phyloP scores from a whole-genome alignment of 257 asterid species.

The Gentiana dahurica region DNA sequence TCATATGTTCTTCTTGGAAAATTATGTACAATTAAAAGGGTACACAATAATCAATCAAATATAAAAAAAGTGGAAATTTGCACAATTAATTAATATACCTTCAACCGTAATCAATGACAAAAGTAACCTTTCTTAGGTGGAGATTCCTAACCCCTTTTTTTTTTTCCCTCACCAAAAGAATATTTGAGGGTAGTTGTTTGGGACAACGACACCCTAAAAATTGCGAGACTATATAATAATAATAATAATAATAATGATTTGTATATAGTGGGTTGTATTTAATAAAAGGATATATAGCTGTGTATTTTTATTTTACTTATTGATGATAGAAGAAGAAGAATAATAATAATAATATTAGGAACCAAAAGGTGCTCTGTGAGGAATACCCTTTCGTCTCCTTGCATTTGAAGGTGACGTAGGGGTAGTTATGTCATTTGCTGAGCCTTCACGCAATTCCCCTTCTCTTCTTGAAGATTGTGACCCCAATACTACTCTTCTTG shows the following conservation, averaged over 20 bases:
- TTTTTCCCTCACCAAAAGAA: background rate
- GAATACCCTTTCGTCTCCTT: conserved; percentile 97
- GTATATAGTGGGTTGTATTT: conserved; percentile 25
- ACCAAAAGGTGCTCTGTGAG: conserved; percentile 89
- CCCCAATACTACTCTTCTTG: conserved; percentile 26
- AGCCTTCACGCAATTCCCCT: conserved; percentile 68
- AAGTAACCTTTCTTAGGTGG: background rate
- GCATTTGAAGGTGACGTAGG: conserved; percentile 70
- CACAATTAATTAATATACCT: no score
- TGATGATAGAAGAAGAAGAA: no score
- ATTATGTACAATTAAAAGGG: no score
- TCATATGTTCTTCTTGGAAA: no score
- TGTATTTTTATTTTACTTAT: background rate
- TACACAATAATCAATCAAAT: no score
- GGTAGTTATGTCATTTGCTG: conserved; percentile 80
- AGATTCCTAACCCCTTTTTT: background rate
- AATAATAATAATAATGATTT: conserved; percentile 25
- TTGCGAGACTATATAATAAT: background rate
- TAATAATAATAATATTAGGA: conserved; percentile 22
- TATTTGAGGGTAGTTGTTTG: conserved; percentile 4
- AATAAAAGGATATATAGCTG: background rate
- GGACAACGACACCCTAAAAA: conserved; percentile 31
- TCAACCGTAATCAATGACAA: no score
- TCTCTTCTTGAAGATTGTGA: conserved; percentile 7
- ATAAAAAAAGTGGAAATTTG: no score